Evolutionary conservation across 2,329 filamentous ascomycete genomes (phyloP).

Genomic region (Aspergillus jensenii): DNA sequence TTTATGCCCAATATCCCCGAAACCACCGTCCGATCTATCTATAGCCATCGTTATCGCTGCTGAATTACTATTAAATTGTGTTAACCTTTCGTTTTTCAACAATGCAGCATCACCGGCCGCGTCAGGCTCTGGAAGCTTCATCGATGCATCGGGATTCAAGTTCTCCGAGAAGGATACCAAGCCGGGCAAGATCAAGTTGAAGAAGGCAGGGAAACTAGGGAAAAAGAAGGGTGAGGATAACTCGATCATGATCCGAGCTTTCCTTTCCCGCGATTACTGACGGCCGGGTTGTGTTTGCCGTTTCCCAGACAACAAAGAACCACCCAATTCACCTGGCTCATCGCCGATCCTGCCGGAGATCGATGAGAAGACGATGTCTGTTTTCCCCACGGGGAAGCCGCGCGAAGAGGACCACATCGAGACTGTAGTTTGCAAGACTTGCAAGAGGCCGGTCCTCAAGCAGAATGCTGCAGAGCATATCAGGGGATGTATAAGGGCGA

Average conservation of each 20-base stretch:
- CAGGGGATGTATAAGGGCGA: slow-evolving; percentile 77
- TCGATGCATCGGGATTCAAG: slow-evolving; percentile 48
- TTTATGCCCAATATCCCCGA: slow-evolving; percentile 2
- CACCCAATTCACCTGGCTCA: slow-evolving; percentile 33
- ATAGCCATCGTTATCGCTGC: background rate
- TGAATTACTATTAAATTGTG: background rate
- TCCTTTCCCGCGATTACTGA: background rate
- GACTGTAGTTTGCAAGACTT: slow-evolving; percentile 86
- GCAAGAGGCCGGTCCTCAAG: slow-evolving; percentile 82
- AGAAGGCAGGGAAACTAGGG: slow-evolving; percentile 30
- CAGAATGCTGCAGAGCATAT: slow-evolving; percentile 77
- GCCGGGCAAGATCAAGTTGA: slow-evolving; percentile 46
- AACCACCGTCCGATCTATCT: background rate
- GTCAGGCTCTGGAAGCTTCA: slow-evolving; percentile 36
- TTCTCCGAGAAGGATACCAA: slow-evolving; percentile 47
- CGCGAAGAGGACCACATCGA: slow-evolving; percentile 80
- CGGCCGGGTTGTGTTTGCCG: background rate
- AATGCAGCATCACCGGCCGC: slow-evolving; percentile 26
- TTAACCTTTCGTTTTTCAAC: background rate
- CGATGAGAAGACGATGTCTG: slow-evolving; percentile 72
- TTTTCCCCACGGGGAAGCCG: slow-evolving; percentile 78
- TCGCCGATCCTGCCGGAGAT: slow-evolving; percentile 56
- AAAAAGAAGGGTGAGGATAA: slow-evolving; percentile 38
- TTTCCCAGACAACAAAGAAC: slow-evolving; percentile 10
- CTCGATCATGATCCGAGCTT: slow-evolving; percentile 1